Base-by-base conservation (phyloP, 495 filamentous ascomycete species). In the Haplographium delicatum region DNA sequence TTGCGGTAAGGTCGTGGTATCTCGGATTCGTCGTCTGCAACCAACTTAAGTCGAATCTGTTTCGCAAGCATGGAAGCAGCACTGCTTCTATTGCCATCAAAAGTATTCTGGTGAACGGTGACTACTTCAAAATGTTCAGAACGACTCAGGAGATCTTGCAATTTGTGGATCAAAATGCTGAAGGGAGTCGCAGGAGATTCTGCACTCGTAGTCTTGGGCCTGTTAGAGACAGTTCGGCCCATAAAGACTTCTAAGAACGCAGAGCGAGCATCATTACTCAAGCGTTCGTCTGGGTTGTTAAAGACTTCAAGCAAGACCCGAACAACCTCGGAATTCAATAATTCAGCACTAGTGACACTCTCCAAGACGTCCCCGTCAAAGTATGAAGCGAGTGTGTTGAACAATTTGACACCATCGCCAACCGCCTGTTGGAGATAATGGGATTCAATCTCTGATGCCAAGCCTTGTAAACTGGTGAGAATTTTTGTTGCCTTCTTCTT, bases 81-180 rank as follows among this genome's bases (percentile, higher is more conserved):
- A 60, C 89, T 97, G 71, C 84, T 93, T 41, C 91, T 81, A 42
- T 89, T 95, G 40, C 86, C 89, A 60, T 97, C 94, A 47, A 91
- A 86, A 9, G 88, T 84, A 56, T 93, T 95, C 47, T 95, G 87
- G 58, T 91, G 88, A 47, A 97, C 89, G 18, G 94, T 99, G 46
- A 95, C 72, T 33, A 99, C 94, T 62, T 97, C 94, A 61, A 97
- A 97, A 68, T 97, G 94, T 64, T 99, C 94, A 23, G 91, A 91
- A 47, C 94, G 81, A 69, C 94, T 97, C 13, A 97, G 76, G 28
- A 97, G 72, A 71, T 97, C 93, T 65, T 99, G 94, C 27, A 97
- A 71, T 67, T 99, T 99, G 51, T 89, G 85, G 38, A 96, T 83
- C 57, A 99, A 69, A 31, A 95, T 78, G 63, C 91, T 91, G 66